These are phyloP conservation scores for Gaeumannomyces sp. DNA, from an alignment of 2,329 filamentous ascomycete genomes.

Conservation along the genomic window DNA sequence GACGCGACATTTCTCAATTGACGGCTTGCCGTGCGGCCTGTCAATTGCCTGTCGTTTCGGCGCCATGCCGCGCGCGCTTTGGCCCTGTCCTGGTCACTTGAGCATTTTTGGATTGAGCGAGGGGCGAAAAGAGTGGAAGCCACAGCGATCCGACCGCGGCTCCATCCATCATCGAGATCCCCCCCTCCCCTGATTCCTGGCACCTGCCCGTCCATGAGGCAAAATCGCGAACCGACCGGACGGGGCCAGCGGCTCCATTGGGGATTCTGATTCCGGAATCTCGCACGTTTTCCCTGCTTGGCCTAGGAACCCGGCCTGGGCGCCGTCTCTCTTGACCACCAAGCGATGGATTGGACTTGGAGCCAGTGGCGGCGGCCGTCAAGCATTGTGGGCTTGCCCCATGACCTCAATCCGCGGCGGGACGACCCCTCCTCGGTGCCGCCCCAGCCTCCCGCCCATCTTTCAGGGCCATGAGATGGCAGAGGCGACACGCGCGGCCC, in stretches of 20 bases:
- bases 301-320: neutral
- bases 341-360: too few species aligned
- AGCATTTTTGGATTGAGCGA: neutral
- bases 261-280: neutral
- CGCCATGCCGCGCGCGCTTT: neutral
- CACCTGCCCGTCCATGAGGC: neutral
- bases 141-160: neutral
- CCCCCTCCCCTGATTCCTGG: neutral
- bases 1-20: neutral
- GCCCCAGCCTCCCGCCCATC: neutral
- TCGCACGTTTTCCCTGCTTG: neutral
- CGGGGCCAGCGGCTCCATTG: neutral
- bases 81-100: neutral
- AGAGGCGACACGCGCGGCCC: too few species aligned
- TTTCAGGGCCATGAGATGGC: neutral
- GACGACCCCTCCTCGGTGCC: neutral
- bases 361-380: too few species aligned
- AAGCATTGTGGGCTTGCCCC: too few species aligned
- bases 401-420: neutral
- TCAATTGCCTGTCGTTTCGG: too few species aligned
- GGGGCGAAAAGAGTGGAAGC: too few species aligned
- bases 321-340: too few species aligned
- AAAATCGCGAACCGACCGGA: neutral
- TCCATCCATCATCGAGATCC: neutral
- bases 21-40: neutral